Conservation (phyloP, 192 early-diverging fungal species). For the Mortierella hygrophila region DNA sequence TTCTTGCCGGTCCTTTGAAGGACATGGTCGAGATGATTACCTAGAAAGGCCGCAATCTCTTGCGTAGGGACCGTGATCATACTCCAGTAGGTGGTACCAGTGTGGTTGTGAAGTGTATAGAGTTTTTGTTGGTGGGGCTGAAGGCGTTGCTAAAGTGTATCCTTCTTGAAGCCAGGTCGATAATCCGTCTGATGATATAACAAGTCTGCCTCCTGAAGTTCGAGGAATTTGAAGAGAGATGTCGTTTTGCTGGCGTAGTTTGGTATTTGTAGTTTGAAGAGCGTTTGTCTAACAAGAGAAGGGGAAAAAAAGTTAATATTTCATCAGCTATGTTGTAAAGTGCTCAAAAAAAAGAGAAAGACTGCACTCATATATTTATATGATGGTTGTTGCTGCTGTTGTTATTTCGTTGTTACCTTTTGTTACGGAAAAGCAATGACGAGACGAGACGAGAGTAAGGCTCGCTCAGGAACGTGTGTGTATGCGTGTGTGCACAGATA, state of each 20-base stretch:
- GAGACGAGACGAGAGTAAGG: background rate
- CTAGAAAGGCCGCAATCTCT: conserved; percentile 55
- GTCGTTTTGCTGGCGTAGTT: background rate
- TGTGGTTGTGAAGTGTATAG: background rate
- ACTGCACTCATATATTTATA: background rate
- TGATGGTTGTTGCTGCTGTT: background rate
- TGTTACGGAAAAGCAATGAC: background rate
- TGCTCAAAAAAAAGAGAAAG: background rate
- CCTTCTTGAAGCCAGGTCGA: conserved; percentile 25
- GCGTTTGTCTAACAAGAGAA: background rate
- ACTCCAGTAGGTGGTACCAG: conserved; percentile 13
- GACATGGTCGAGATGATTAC: conserved; percentile 50
- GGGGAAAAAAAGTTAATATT: background rate
- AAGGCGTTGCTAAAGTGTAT: background rate
- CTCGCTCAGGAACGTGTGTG: background rate
- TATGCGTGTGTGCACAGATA: conserved; percentile 4
- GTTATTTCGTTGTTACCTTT: background rate
- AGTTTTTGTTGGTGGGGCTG: background rate
- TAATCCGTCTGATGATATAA: background rate
- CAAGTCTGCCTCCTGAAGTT: background rate
- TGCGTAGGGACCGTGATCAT: conserved; percentile 58
- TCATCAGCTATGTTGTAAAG: background rate
- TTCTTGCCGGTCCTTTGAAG: conserved; percentile 46
- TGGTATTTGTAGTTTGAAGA: background rate
- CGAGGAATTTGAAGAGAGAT: background rate